phyloP scores from a whole-genome alignment of 1,139 yeast genomes.

The Debaryomyces sp. region DNA sequence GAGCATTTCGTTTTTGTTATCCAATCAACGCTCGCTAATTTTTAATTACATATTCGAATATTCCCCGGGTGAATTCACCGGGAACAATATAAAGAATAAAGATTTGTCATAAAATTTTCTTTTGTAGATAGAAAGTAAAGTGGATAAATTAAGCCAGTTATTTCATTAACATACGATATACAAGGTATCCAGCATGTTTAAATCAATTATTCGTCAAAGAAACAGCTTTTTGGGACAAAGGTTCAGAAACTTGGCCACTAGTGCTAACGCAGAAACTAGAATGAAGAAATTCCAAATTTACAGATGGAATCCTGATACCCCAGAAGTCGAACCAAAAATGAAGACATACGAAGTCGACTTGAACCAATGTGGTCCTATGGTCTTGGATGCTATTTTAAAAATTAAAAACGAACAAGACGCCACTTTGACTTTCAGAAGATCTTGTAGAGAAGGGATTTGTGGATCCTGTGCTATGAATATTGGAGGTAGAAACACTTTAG shows the following conservation, averaged over 20 bases:
- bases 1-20: constrained; percentile 1
- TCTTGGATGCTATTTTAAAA: constrained; percentile 89
- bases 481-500: constrained; percentile 95
- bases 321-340: constrained; percentile 88
- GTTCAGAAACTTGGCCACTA: constrained; percentile 46
- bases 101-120: constrained; percentile 5
- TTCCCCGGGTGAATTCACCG: constrained; percentile 7
- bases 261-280: constrained; percentile 42
- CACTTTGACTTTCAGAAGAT: constrained; percentile 93
- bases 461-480: constrained; percentile 99
- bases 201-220: constrained; percentile 33
- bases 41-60: constrained; percentile 4
- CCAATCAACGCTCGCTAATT: constrained; percentile 7
- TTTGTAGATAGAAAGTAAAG: background rate
- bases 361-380: constrained; percentile 96
- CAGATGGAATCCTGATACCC: constrained; percentile 98
- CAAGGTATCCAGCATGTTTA: constrained; percentile 16
- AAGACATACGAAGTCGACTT: constrained; percentile 83
- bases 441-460: constrained; percentile 99
- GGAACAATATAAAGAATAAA: constrained; percentile 5
- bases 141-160: background rate
- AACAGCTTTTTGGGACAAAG: constrained; percentile 9
- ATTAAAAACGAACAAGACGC: constrained; percentile 97
- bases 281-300: constrained; percentile 87
- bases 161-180: background rate